Evolutionary conservation across 2,329 filamentous ascomycete species (phyloP).

Genomic region (Tolypocladium tundrense): DNA sequence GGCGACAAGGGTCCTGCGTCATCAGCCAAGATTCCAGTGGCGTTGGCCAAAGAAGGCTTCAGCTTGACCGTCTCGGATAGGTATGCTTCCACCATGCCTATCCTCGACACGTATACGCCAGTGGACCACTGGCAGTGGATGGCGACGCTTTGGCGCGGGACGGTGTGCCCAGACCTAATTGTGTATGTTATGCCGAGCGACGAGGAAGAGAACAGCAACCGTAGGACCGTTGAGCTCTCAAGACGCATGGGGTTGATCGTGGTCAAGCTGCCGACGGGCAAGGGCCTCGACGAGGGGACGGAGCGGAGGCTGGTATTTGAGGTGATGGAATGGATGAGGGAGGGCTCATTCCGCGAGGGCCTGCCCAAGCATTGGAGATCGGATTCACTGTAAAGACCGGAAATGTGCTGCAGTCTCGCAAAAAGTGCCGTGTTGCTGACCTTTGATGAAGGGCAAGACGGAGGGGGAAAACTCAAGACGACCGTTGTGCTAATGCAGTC

Average conservation of each 20-base stretch:
- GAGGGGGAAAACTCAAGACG: neutral
- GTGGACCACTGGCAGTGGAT: slow-evolving; percentile 98
- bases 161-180: slow-evolving; percentile 70
- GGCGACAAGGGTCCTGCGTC: slow-evolving; percentile 3
- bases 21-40: slow-evolving; percentile 46
- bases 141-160: slow-evolving; percentile 84
- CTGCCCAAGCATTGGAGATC: slow-evolving; percentile 10
- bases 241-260: slow-evolving; percentile 43
- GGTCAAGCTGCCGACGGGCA: slow-evolving; percentile 33
- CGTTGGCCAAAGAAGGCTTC: slow-evolving; percentile 67
- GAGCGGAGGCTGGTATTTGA: slow-evolving; percentile 75
- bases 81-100: slow-evolving; percentile 64
- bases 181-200: slow-evolving; percentile 47
- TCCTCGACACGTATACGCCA: slow-evolving; percentile 65
- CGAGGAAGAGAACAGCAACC: slow-evolving; percentile 23
- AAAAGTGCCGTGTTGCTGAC: neutral
- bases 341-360: slow-evolving; percentile 28
- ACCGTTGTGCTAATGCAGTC: neutral
- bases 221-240: slow-evolving; percentile 44
- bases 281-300: slow-evolving; percentile 54
- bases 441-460: neutral
- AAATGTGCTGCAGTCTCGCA: neutral
- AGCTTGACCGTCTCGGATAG: slow-evolving; percentile 69
- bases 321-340: slow-evolving; percentile 68
- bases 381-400: slow-evolving; percentile 1